Evolutionary conservation across 768 basidiomycete species (phyloP).

Genomic region (Pisolithus tinctorius): DNA sequence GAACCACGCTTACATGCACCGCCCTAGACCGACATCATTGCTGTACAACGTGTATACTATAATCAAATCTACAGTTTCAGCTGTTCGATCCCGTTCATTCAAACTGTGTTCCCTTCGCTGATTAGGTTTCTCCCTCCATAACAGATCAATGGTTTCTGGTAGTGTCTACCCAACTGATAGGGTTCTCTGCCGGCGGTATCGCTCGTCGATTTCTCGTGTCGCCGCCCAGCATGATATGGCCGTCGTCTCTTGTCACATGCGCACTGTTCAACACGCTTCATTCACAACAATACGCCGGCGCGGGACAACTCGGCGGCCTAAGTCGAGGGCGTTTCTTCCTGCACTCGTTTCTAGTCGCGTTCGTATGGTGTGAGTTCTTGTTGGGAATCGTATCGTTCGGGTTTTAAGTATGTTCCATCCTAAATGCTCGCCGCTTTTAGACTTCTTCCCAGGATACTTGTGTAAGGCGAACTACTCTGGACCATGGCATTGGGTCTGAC

Average conservation of each 20-base stretch:
- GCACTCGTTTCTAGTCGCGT: conserved; percentile 51
- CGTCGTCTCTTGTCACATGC: conserved; percentile 65
- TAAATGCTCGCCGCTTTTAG: conserved; percentile 7
- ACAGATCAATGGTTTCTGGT: conserved; percentile 76
- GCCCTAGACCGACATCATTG: conserved; percentile 55
- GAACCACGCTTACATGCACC: neutral
- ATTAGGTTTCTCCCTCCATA: conserved; percentile 12
- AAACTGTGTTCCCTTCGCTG: neutral
- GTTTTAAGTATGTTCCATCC: neutral
- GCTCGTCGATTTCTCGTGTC: conserved; percentile 67
- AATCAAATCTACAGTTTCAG: conserved; percentile 54
- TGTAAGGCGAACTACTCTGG: conserved; percentile 20
- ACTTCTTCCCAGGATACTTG: conserved; percentile 41
- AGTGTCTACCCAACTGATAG: conserved; percentile 69
- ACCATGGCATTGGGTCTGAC: conserved; percentile 1
- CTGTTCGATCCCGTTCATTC: conserved; percentile 32
- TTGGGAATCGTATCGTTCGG: neutral
- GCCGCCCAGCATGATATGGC: conserved; percentile 65
- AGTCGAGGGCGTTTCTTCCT: conserved; percentile 75
- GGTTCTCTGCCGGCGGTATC: conserved; percentile 77
- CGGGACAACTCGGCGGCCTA: conserved; percentile 54
- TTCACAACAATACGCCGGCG: conserved; percentile 58
- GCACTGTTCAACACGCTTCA: conserved; percentile 76
- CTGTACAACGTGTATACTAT: conserved; percentile 72
- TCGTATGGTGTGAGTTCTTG: conserved; percentile 49